Base-by-base conservation (phyloP, 805 yeast genomes). In the Nakazawaea wyomingensis region DNA sequence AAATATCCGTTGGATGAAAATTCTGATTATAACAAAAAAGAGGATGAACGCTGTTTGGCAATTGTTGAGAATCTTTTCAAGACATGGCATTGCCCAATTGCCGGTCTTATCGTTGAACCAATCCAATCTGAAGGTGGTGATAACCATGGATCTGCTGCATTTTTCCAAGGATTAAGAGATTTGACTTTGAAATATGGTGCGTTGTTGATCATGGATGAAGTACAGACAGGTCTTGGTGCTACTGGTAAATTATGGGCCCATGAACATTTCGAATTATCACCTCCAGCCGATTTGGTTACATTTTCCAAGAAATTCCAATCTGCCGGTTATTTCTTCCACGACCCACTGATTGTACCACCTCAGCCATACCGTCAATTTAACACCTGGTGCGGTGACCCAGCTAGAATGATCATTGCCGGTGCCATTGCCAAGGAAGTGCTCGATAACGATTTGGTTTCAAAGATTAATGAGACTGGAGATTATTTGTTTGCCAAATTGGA, bases 371-470 rank as follows among this genome's bases (percentile, higher is more conserved):
- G 86, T 64, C 86, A 80, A 57, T 81, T 81, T 67, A 81, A 81
- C 71, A 81, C 87, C 47, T 81, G 87, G 87, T 80, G 85, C 61
- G 87, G 86, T 52, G 86, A 81, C 59, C 84, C 86, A 48, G 74
- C 85, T 13, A 77, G 76, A 64, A 81, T 82, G 58, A 64, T 80
- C 42, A 68, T 80, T 53, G 85, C 85, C 31, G 72, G 72, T 50
- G 65, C 80, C 46, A 80, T 80, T 50, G 73, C 72, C 50, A 68
- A 76, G 54, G 82, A 80, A 50, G 65, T 80, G 39, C 50, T 56
- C 20, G 69, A 74, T 50, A 60, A 77, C 48, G 66, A 73, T 45
- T 65, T 80, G 47, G 69, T 76, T 32, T 64, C 60, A 18, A 68
- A 69, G 36, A 72, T 79, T 13, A 66, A 70, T 4, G 62, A 67